These are phyloP conservation scores for Gracilaria domingensis DNA, from an alignment of 23 red algal species.

Conservation along the genomic window DNA sequence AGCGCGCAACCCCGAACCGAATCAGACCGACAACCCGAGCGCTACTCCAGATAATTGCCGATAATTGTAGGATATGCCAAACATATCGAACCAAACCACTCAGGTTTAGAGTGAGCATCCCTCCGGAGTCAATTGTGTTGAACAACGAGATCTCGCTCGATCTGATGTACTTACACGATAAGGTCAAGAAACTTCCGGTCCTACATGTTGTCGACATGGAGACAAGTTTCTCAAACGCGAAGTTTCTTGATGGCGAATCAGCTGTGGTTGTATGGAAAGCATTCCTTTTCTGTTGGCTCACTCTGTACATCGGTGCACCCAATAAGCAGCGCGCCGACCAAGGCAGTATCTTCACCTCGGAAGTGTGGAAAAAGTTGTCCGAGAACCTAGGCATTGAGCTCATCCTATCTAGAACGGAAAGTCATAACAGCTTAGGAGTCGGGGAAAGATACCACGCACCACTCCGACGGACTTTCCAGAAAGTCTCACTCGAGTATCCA, in stretches of 20 bases:
- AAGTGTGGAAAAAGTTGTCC: background rate
- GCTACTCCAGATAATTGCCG: too few species aligned
- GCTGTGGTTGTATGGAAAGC: constrained; percentile 35
- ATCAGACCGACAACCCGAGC: too few species aligned
- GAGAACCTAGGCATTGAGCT: background rate
- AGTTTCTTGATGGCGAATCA: constrained; percentile 10
- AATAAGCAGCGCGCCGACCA: background rate
- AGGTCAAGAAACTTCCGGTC: background rate
- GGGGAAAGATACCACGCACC: background rate
- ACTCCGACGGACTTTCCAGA: background rate
- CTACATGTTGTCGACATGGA: constrained; percentile 31
- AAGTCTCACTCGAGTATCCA: background rate
- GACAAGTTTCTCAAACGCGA: constrained; percentile 7
- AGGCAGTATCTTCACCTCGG: constrained; percentile 9
- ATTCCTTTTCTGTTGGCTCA: constrained; percentile 41
- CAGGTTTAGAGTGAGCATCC: background rate
- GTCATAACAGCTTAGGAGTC: background rate
- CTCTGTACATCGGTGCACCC: constrained; percentile 33
- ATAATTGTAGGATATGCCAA: background rate
- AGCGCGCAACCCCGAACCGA: background rate
- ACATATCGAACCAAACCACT: background rate
- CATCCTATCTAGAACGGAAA: background rate
- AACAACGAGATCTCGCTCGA: background rate
- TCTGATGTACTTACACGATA: background rate
- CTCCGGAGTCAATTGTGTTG: background rate